phyloP scores from a whole-genome alignment of 2,329 filamentous ascomycete genomes.

The Epichloe gansuensis region DNA sequence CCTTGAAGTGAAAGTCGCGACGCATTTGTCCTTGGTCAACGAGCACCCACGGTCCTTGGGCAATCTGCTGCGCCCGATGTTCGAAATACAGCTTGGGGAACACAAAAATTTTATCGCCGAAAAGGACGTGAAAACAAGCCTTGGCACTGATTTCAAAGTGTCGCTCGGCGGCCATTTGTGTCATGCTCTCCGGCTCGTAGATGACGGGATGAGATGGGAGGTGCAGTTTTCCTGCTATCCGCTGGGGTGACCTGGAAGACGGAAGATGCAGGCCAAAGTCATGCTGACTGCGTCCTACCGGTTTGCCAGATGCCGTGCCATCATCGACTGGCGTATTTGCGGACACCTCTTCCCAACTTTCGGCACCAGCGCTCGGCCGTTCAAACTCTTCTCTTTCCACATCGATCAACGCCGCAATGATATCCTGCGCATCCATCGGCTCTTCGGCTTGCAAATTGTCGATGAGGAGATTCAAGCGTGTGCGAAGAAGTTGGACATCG shows the following conservation, averaged over 20 bases:
- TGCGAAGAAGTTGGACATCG: slow-evolving; percentile 67
- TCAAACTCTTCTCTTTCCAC: slow-evolving; percentile 54
- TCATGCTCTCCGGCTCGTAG: slow-evolving; percentile 75
- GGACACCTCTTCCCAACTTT: slow-evolving; percentile 83
- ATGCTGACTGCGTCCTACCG: slow-evolving; percentile 16
- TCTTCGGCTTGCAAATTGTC: slow-evolving; percentile 65
- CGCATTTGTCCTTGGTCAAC: slow-evolving; percentile 58
- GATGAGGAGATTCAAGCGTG: slow-evolving; percentile 73
- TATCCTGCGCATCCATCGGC: slow-evolving; percentile 52
- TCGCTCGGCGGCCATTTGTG: slow-evolving; percentile 59
- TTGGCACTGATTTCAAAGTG: slow-evolving; percentile 88
- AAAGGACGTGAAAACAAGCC: slow-evolving; percentile 88
- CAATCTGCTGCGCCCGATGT: slow-evolving; percentile 62
- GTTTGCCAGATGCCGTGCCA: slow-evolving; percentile 31
- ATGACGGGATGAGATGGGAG: slow-evolving; percentile 68
- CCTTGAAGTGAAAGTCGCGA: slow-evolving; percentile 70
- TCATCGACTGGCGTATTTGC: slow-evolving; percentile 45
- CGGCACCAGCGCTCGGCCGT: slow-evolving; percentile 55
- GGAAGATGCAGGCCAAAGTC: slow-evolving; percentile 25
- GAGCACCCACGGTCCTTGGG: slow-evolving; percentile 73
- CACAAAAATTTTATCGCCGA: slow-evolving; percentile 89
- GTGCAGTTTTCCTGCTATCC: slow-evolving; percentile 56
- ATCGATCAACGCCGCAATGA: slow-evolving; percentile 59
- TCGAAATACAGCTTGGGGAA: slow-evolving; percentile 88
- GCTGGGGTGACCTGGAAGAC: slow-evolving; percentile 21